Percentiles rank a stretch among this genome's conserved stretches.
phyloP scores from a whole-genome alignment of 805 yeast species.

The Saccharomycopsis fodiens region DNA sequence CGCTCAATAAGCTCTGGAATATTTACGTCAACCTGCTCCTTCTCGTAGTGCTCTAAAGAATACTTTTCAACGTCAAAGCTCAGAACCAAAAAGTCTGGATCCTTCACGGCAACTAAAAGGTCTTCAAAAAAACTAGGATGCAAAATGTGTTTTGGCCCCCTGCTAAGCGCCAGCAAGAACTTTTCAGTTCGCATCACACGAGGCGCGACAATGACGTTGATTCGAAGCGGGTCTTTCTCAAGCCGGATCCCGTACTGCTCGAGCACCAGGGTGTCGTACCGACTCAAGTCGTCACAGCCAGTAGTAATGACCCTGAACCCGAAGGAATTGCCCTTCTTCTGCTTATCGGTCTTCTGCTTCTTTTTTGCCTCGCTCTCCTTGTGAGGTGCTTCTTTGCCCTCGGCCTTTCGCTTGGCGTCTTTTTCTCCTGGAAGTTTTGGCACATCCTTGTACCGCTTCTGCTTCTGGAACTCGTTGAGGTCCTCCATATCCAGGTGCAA shows the following conservation, averaged over 20 bases:
- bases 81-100: neutral
- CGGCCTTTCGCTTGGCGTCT: conserved; percentile 4
- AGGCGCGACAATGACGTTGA: conserved; percentile 66
- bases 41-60: conserved; percentile 4
- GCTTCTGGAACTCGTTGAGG: conserved; percentile 55
- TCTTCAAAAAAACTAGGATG: conserved; percentile 48
- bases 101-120: conserved; percentile 27
- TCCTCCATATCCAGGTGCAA: conserved; percentile 64
- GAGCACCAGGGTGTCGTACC: conserved; percentile 37
- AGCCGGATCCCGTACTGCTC: conserved; percentile 52
- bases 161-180: conserved; percentile 63
- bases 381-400: no score
- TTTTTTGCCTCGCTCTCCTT: neutral
- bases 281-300: conserved; percentile 51
- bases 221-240: conserved; percentile 33
- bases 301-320: conserved; percentile 48
- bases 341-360: neutral
- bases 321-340: conserved; percentile 24
- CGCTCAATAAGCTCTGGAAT: conserved; percentile 19
- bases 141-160: conserved; percentile 42
- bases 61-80: conserved; percentile 4
- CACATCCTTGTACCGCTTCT: conserved; percentile 34
- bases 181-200: conserved; percentile 80
- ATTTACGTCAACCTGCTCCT: conserved; percentile 22
- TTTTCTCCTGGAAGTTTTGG: conserved; percentile 35